A percentile compares a stretch with the other conserved stretches of the same genome.
Conservation (phyloP, 805 yeast genomes). For the Maudiozyma barnettii region DNA sequence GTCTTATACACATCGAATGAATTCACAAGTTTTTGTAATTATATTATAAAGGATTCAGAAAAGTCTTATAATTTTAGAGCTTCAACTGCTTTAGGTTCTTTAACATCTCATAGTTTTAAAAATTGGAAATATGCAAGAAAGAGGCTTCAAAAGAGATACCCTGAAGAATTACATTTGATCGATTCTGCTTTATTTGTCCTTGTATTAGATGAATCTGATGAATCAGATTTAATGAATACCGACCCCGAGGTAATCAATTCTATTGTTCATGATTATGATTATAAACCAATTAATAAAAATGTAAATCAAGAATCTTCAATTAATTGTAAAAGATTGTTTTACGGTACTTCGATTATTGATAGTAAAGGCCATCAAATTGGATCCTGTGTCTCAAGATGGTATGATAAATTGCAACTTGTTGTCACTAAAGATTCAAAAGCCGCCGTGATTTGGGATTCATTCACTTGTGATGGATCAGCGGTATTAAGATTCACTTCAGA, state of each 20-base stretch:
- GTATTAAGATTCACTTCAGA: slow-evolving; percentile 83
- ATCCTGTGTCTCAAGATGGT: slow-evolving; percentile 90
- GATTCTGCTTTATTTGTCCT: slow-evolving; percentile 76
- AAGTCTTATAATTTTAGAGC: slow-evolving; percentile 53
- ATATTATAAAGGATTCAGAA: slow-evolving; percentile 61
- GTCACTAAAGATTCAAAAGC: slow-evolving; percentile 80
- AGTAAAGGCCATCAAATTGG: slow-evolving; percentile 77
- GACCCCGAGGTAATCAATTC: background rate
- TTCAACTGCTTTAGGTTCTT: slow-evolving; percentile 61
- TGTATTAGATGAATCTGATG: slow-evolving; percentile 64
- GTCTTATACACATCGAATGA: slow-evolving; percentile 58
- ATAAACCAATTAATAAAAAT: slow-evolving; percentile 2
- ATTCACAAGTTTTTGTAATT: slow-evolving; percentile 52
- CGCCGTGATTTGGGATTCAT: slow-evolving; percentile 82
- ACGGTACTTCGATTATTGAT: slow-evolving; percentile 69
- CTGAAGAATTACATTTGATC: slow-evolving; percentile 35
- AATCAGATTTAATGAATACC: background rate
- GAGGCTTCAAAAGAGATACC: slow-evolving; percentile 32
- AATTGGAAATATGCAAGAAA: slow-evolving; percentile 72
- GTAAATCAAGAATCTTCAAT: slow-evolving; percentile 10
- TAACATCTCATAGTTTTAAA: slow-evolving; percentile 79
- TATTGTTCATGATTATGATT: background rate
- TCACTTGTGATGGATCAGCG: slow-evolving; percentile 90
- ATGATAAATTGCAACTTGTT: slow-evolving; percentile 78
- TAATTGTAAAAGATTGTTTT: slow-evolving; percentile 54